Evolutionary conservation across 2,329 filamentous ascomycete species (phyloP), one percentile per base, ranked within the genome.

Genomic region (Gaeumannomyces sp.): DNA sequence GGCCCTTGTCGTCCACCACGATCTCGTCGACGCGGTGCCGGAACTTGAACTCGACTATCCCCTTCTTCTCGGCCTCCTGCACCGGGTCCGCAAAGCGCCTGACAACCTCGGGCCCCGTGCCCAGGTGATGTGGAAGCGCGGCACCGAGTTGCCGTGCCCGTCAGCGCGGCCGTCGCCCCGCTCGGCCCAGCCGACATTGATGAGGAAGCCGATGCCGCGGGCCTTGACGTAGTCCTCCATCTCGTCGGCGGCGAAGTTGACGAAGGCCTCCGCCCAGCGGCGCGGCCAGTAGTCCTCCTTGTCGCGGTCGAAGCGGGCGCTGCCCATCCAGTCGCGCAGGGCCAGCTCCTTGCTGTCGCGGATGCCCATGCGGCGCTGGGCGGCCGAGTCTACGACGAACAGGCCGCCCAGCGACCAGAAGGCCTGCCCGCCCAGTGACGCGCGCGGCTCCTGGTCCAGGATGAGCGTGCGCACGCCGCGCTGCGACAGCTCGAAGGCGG

Each of bases 371-470:
- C 82, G 79, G 4, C 85, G 81, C 75, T 88, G 85, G 67, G 82
- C 77, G 11, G 79, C 70, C 11, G 83, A 85, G 74, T 87, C 73
- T 64, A 88, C 85, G 73, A 82, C 78, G 75, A 88, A 88, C 31
- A 88, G 72, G 50, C 85, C 85, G 45, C 85, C 85, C 1, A 88
- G 79, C 4, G 85, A 88, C 84, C 85, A 88, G 71, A 87, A 87
- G 8, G 85, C 85, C 72, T 88, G 85, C 2, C 85, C 85, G 66
- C 85, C 85, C 13, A 88, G 76, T 69, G 79, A 86, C 67, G 78
- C 73, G 35, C 76, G 78, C 65, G 82, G 83, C 71, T 88, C 85
- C 70, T 88, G 85, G 73, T 88, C 85, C 62, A 88, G 63, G 58
- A 87, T 73, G 61, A 86, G 66, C 50, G 77, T 77, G 2, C 78